Percentiles rank a stretch among this genome's conserved stretches.
Conservation (phyloP, 306 rosid species). For the Prunus padus region DNA sequence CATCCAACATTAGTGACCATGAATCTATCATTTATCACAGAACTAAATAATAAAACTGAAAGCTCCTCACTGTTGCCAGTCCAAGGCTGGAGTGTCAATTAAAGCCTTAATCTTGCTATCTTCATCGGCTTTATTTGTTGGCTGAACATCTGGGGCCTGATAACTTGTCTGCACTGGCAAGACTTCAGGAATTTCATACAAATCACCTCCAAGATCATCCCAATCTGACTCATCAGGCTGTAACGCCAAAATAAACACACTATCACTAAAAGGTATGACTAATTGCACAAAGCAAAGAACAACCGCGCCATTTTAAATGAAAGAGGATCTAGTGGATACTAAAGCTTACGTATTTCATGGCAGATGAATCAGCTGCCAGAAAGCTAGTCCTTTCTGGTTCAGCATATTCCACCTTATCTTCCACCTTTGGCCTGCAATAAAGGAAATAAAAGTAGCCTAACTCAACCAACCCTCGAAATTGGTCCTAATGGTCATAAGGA, state of each 20-base stretch:
- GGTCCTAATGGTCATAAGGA: neutral
- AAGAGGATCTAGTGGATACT: conserved; percentile 4
- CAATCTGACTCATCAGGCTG: conserved; percentile 87
- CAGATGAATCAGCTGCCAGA: conserved; percentile 42
- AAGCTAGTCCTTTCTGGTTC: conserved; percentile 59
- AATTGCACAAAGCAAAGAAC: neutral
- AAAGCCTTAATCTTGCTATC: conserved; percentile 94
- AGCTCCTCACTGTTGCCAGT: conserved; percentile 82
- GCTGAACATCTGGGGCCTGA: conserved; percentile 60
- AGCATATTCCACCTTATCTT: conserved; percentile 43
- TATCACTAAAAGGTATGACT: conserved; percentile 4
- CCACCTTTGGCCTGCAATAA: conserved; percentile 70
- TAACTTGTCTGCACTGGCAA: conserved; percentile 62
- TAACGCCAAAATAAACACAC: conserved; percentile 17
- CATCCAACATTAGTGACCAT: conserved; percentile 3
- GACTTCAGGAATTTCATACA: conserved; percentile 85
- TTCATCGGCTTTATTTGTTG: conserved; percentile 77
- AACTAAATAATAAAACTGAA: conserved; percentile 7
- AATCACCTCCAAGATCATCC: conserved; percentile 98
- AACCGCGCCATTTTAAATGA: neutral
- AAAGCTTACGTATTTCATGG: conserved; percentile 60
- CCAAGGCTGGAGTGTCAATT: conserved; percentile 82
- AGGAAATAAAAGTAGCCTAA: conserved; percentile 15
- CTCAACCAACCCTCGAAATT: conserved; percentile 7
- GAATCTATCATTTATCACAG: conserved; percentile 7